A percentile compares a stretch with the other conserved stretches of the same genome.
Conservation (phyloP, 2,329 filamentous ascomycete species). For the Stemphylium lycopersici region DNA sequence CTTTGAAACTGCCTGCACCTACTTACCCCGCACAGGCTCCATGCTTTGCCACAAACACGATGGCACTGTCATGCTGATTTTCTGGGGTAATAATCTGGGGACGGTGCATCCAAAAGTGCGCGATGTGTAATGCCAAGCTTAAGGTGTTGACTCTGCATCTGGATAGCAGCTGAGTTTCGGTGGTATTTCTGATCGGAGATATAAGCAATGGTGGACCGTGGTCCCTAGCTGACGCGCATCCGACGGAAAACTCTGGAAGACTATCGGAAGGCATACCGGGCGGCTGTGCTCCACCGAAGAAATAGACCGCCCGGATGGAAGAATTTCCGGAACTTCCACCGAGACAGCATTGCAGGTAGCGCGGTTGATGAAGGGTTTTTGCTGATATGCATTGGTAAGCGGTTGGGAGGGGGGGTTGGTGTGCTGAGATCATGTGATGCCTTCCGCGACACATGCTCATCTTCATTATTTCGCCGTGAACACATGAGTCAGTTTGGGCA, state of each 20-base stretch:
- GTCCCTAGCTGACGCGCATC: background rate
- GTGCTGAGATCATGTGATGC: too few species aligned
- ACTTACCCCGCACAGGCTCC: slow-evolving; percentile 5
- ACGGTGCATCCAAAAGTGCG: slow-evolving; percentile 1
- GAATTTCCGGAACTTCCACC: background rate
- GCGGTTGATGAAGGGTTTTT: too few species aligned
- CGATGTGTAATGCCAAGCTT: slow-evolving; percentile 18
- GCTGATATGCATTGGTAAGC: too few species aligned
- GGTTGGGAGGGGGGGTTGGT: too few species aligned
- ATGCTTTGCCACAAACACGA: background rate
- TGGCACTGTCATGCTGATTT: background rate
- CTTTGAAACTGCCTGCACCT: background rate
- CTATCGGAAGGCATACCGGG: background rate
- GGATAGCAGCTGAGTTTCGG: background rate
- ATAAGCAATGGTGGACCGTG: background rate
- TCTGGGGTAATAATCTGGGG: slow-evolving; percentile 13
- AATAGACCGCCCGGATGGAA: background rate
- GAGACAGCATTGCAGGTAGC: too few species aligned
- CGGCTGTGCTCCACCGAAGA: background rate
- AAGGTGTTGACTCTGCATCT: background rate
- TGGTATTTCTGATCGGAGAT: slow-evolving; percentile 1
- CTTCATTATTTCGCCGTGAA: too few species aligned
- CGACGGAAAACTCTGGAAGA: slow-evolving; percentile 9
- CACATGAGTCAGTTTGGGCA: too few species aligned
- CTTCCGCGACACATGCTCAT: too few species aligned